Base-by-base conservation (phyloP, 805 yeast species). In the Tetrapisispora nanseiensis region DNA sequence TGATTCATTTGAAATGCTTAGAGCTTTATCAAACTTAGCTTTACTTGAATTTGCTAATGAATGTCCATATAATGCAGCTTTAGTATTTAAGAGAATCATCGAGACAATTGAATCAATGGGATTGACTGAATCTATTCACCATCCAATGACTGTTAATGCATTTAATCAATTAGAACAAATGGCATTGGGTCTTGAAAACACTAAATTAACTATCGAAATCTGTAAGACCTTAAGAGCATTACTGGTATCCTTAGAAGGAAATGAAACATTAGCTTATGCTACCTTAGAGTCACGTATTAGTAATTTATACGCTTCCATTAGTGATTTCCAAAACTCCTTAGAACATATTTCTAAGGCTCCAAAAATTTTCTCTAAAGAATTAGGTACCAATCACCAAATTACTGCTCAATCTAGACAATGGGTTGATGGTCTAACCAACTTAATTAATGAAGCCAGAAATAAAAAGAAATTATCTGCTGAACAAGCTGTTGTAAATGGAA, bases 1-100 rank as follows among this genome's bases (percentile, higher is more conserved):
- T 48, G 97, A 90, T 57, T 75, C 92, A 12, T 75, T 74, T 54
- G 90, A 86, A 49, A 74, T 89, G 21, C 62, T 86, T 30, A 72
- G 86, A 50, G 69, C 85, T 32, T 75, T 82, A 58, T 70, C 80
- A 52, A 86, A 86, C 62, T 66, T 89, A 50, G 94, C 92, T 1
- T 74, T 71, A 55, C 72, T 74, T 54, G 96, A 89, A 61, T 66
- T 77, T 32, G 65, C 75, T 9, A 74, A 75, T 50, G 76, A 76
- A 28, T 75, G 78, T 51, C 65, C 75, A 31, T 63, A 69, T 27
- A 80, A 82, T 48, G 74, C 90, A 1, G 67, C 87, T 49, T 71
- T 76, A 48, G 64, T 82, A 44, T 76, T 78, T 59, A 62, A 69
- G 44, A 77, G 81, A 56, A 76, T 86, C 6, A 61, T 82, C 37